These are phyloP conservation scores for Coccomyxa sp. DNA, from an alignment of 139 green algal species.

Conservation along the genomic window DNA sequence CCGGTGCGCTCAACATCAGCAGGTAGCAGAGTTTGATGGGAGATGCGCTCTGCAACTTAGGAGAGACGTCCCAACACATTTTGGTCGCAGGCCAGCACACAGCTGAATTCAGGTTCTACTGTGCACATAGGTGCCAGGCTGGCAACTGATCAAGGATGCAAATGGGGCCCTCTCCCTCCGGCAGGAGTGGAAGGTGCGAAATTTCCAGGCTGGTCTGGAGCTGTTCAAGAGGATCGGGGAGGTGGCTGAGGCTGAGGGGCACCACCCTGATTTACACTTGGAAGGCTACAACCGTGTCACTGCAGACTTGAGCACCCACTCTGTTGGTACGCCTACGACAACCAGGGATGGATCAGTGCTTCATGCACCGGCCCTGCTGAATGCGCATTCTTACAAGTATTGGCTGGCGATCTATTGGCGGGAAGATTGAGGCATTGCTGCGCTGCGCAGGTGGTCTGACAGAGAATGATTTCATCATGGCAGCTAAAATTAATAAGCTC, in stretches of 20 bases:
- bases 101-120: background rate
- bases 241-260: constrained; percentile 56
- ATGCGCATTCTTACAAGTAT: background rate
- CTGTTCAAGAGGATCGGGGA: constrained; percentile 44
- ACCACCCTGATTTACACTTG: constrained; percentile 64
- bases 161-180: constrained; percentile 33
- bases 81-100: background rate
- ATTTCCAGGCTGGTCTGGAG: constrained; percentile 40
- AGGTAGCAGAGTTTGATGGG: background rate
- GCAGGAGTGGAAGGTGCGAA: constrained; percentile 64
- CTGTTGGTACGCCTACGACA: constrained; percentile 32
- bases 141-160: constrained; percentile 31
- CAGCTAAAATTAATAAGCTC: constrained; percentile 71
- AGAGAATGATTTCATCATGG: constrained; percentile 92
- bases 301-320: constrained; percentile 56
- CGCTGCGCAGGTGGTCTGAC: constrained; percentile 66
- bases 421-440: background rate
- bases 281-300: constrained; percentile 51
- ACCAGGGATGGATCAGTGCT: background rate
- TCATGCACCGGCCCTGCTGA: background rate
- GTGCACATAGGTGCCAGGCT: constrained; percentile 44
- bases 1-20: background rate
- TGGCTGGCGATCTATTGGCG: too few relatives aligned
- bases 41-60: too few relatives aligned
- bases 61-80: background rate